Evolutionary conservation across 2,329 filamentous ascomycete genomes (phyloP).

Genomic region (Immersiporthe knoxdaviesiana): DNA sequence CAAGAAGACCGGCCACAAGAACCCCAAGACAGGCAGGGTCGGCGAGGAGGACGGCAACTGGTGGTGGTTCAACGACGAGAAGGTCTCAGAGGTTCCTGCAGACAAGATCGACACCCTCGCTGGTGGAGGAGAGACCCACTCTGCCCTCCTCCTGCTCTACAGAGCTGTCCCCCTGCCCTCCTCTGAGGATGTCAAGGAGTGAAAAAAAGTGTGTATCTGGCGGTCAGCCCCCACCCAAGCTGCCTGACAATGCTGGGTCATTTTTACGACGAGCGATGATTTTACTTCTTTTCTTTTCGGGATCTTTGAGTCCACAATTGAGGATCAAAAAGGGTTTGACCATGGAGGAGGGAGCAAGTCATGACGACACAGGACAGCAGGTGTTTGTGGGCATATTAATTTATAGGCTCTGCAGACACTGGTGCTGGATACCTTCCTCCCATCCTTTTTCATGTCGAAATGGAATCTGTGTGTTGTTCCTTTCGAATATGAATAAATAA

Average conservation of each 20-base stretch:
- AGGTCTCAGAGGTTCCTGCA: conserved; percentile 85
- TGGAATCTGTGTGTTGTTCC: neutral
- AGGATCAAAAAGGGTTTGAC: neutral
- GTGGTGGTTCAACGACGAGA: conserved; percentile 99
- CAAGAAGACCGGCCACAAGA: conserved; percentile 80
- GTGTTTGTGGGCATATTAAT: neutral
- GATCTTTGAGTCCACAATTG: neutral
- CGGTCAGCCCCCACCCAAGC: no score
- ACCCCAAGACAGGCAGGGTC: conserved; percentile 75
- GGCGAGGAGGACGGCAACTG: conserved; percentile 88
- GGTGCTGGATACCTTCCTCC: neutral
- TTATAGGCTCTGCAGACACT: conserved; percentile 5
- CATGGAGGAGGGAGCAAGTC: neutral
- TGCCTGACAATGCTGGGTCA: neutral
- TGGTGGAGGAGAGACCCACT: conserved; percentile 87
- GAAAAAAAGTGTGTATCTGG: conserved; percentile 9
- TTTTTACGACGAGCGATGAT: conserved; percentile 8
- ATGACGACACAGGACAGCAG: neutral
- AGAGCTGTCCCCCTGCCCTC: conserved; percentile 70
- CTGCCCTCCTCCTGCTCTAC: conserved; percentile 80
- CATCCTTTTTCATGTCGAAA: neutral
- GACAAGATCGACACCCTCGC: conserved; percentile 91
- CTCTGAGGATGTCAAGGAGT: conserved; percentile 50
- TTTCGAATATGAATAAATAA: neutral
- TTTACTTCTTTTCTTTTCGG: neutral